These are phyloP conservation scores for Geotrichum fermentans DNA, from an alignment of 1,139 yeast genomes.

Conservation along the genomic window DNA sequence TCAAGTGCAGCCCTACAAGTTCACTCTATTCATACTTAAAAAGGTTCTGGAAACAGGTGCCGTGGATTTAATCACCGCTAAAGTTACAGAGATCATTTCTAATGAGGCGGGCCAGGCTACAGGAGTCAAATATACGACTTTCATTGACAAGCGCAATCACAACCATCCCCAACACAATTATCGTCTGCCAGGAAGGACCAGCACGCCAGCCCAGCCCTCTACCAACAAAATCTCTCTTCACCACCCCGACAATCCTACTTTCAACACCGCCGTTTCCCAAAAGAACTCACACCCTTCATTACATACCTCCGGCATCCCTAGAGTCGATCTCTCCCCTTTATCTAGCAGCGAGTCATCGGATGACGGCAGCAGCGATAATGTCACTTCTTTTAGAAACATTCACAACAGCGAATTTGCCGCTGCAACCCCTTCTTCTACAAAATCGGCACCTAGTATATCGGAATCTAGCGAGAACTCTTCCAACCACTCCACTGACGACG, in stretches of 20 bases:
- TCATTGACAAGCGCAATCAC: conserved; percentile 52
- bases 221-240: conserved; percentile 20
- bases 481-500: conserved; percentile 18
- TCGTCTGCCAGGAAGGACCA: background rate
- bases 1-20: conserved; percentile 93
- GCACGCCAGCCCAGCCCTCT: conserved; percentile 4
- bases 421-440: conserved; percentile 4
- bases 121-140: conserved; percentile 25
- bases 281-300: background rate
- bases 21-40: conserved; percentile 72
- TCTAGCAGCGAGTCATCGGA: background rate
- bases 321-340: background rate
- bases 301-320: background rate
- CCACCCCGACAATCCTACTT: conserved; percentile 21
- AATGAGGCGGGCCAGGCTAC: conserved; percentile 27
- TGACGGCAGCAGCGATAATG: background rate
- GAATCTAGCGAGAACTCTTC: conserved; percentile 18
- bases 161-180: conserved; percentile 50
- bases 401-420: conserved; percentile 12
- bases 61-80: conserved; percentile 79
- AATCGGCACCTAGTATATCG: conserved; percentile 17
- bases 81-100: conserved; percentile 56
- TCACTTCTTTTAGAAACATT: conserved; percentile 11
- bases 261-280: conserved; percentile 8
- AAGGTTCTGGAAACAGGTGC: conserved; percentile 81